These are phyloP conservation scores for Hypsizygus ulmarius DNA, from an alignment of 1,284 basidiomycete species.

Conservation along the genomic window DNA sequence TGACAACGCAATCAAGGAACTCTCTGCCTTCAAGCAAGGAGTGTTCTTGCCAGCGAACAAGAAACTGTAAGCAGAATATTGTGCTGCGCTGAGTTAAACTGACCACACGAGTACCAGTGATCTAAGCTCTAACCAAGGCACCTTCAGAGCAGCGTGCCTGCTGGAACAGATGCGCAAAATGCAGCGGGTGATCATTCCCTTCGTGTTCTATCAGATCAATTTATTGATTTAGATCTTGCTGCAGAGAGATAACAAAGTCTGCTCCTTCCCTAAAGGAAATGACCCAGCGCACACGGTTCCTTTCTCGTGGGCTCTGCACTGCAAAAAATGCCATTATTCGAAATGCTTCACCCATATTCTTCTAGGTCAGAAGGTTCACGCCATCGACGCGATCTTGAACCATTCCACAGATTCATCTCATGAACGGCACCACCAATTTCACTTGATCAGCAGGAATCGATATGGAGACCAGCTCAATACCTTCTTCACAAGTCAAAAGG, in stretches of 20 bases:
- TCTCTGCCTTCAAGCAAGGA: conserved; percentile 14
- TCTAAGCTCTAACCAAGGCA: conserved; percentile 14
- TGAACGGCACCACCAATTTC: conserved; percentile 43
- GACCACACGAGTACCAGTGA: background rate
- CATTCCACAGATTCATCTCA: conserved; percentile 29
- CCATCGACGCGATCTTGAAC: conserved; percentile 45
- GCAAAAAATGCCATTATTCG: conserved; percentile 48
- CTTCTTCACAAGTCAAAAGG: conserved; percentile 32
- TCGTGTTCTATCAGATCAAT: background rate
- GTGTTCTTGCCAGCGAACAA: background rate
- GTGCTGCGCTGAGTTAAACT: background rate
- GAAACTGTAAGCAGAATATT: background rate
- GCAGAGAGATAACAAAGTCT: conserved; percentile 15
- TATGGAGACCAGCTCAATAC: conserved; percentile 24
- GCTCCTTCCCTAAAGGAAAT: conserved; percentile 12
- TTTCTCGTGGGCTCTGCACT: conserved; percentile 31
- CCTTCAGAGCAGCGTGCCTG: conserved; percentile 36
- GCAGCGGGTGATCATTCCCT: conserved; percentile 12
- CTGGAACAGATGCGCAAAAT: conserved; percentile 26
- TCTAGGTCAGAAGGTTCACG: conserved; percentile 43
- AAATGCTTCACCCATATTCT: conserved; percentile 55
- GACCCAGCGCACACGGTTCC: conserved; percentile 25
- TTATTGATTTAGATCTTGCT: background rate
- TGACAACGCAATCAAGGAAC: conserved; percentile 24
- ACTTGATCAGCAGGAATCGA: conserved; percentile 29